Evolutionary conservation across 441 rosid genomes (phyloP), one percentile per base, ranked within the genome.

Genomic region (Corymbia citriodora): DNA sequence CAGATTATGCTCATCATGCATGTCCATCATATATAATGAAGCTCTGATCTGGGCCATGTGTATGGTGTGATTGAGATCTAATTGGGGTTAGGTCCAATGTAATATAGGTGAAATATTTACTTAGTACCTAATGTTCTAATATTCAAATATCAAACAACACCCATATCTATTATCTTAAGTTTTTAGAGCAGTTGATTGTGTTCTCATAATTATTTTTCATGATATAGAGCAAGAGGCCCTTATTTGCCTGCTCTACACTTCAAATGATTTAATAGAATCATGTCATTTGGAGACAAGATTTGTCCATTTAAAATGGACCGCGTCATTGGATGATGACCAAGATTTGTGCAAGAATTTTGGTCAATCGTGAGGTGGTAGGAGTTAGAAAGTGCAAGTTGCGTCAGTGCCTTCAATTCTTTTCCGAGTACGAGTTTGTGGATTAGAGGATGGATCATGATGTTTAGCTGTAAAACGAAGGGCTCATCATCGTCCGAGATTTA

Each of bases 121-220:
- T 23, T 23, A 23, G 29, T 57, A 57, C 13, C 29, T 57, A 21
- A 9, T 23, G 6, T 57, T 57, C 21, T 1, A 23, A 57, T 57
- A 57, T 57, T 57, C 1, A 57, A 57, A 57, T 57, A 57, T 57
- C 0, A 57, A 57, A 57, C 0, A 11, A 57, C 0, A 12, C 10
- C 0, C 23, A 1, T 12, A 23, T 57, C 2, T 57, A 57, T 0
- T 0, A 57, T 57, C 13, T 57, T 57, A 57, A 57, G 0, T 57
- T 57, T 23, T 57, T 21, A 57, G 27, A 9, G 6, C 0, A 55
- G 5, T 0, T 19, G 5, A 55, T 4, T 21, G 2, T 55, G 2
- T 9, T 57, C 27, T 21, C 12, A 1, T 4, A 57, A 57, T 0
- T 19, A 57, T 3, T 9, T 21, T 57, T 57, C 61, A 57, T 57